A percentile compares a stretch with the other conserved stretches of the same genome.
Conservation (phyloP, 1,284 basidiomycete species). For the Ceratobasidium sp. region DNA sequence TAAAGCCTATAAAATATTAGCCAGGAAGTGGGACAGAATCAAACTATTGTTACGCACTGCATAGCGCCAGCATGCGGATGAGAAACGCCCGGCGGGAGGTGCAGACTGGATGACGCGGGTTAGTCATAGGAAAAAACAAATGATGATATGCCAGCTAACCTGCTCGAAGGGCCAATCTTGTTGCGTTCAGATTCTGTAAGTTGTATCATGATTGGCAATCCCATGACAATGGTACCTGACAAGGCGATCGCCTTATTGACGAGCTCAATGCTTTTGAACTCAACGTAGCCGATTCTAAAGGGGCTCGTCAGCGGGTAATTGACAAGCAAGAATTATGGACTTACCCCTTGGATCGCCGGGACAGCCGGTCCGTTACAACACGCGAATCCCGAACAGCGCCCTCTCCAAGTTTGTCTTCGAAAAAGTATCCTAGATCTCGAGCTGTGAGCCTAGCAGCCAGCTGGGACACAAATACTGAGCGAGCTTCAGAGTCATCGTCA, state of each 20-base stretch:
- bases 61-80: slow-evolving; percentile 76
- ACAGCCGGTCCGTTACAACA: slow-evolving; percentile 93
- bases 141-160: slow-evolving; percentile 74
- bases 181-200: slow-evolving; percentile 97
- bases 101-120: slow-evolving; percentile 61
- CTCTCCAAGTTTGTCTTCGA: slow-evolving; percentile 95
- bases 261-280: slow-evolving; percentile 88
- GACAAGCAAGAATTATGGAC: slow-evolving; percentile 48
- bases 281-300: slow-evolving; percentile 91
- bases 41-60: slow-evolving; percentile 64
- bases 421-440: slow-evolving; percentile 96
- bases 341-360: slow-evolving; percentile 94
- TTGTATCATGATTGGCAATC: slow-evolving; percentile 95
- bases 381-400: slow-evolving; percentile 92
- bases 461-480: slow-evolving; percentile 98
- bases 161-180: slow-evolving; percentile 72
- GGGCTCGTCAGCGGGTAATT: slow-evolving; percentile 41
- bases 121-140: slow-evolving; percentile 33
- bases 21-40: slow-evolving; percentile 51
- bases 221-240: slow-evolving; percentile 96
- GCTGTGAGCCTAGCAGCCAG: slow-evolving; percentile 95
- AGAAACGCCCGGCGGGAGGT: slow-evolving; percentile 78
- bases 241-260: slow-evolving; percentile 91
- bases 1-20: slow-evolving; percentile 73
- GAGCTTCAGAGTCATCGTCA: slow-evolving; percentile 91